These are phyloP conservation scores for Diaporthe amygdali DNA, from an alignment of 2,329 filamentous ascomycete genomes.

Conservation along the genomic window DNA sequence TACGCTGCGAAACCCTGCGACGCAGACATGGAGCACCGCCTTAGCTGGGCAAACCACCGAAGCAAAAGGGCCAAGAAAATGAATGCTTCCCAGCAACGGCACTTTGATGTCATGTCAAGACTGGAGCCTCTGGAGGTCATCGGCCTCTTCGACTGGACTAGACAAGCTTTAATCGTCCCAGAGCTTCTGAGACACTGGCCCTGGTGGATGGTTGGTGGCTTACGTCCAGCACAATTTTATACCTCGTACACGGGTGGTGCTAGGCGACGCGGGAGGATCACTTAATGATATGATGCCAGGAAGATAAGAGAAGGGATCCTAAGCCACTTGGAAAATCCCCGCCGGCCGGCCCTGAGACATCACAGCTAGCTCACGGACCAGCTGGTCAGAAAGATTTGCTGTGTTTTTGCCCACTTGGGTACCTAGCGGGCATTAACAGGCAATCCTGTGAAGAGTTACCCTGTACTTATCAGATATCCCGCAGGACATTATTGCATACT, in stretches of 20 bases:
- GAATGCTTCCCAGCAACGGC: not conserved
- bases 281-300: not conserved
- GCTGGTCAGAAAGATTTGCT: too few species aligned
- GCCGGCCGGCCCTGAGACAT: not conserved
- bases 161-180: not conserved
- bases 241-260: conserved; percentile 9
- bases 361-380: too few species aligned
- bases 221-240: conserved; percentile 3
- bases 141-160: not conserved
- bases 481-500: too few species aligned
- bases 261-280: not conserved
- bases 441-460: too few species aligned
- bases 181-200: not conserved
- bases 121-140: not conserved
- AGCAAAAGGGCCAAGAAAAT: not conserved
- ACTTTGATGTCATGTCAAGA: not conserved
- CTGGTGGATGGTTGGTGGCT: not conserved
- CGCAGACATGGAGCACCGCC: not conserved
- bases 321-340: not conserved
- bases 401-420: too few species aligned
- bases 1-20: not conserved
- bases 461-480: too few species aligned
- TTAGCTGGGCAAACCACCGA: not conserved
- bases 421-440: too few species aligned
- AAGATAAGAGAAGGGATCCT: not conserved